phyloP scores from a whole-genome alignment of 164 flowering plant species.

The Aristolochia fimbriata region DNA sequence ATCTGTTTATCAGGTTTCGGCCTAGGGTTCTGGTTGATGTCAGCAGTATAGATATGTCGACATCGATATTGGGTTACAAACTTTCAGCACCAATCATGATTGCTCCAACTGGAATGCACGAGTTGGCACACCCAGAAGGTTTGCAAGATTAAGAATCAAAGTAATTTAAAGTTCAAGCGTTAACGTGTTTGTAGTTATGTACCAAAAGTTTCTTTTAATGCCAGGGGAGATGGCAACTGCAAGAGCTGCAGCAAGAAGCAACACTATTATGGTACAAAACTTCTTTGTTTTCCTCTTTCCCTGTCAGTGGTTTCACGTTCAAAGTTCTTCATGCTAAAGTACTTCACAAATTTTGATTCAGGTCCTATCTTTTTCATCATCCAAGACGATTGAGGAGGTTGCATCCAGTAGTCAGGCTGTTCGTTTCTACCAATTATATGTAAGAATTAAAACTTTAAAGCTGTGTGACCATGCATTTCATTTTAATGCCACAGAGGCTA shows the following conservation, averaged over 20 bases:
- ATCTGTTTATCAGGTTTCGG: slow-evolving; percentile 40
- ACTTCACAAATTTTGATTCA: slow-evolving; percentile 10
- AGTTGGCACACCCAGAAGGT: slow-evolving; percentile 95
- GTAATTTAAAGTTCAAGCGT: not conserved
- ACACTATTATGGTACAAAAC: slow-evolving; percentile 58
- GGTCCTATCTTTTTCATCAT: slow-evolving; percentile 79
- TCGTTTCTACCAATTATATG: slow-evolving; percentile 89
- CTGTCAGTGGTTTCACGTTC: not conserved
- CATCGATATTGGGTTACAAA: slow-evolving; percentile 69
- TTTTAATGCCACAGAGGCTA: not conserved
- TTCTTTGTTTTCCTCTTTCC: not conserved
- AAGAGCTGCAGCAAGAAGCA: slow-evolving; percentile 65
- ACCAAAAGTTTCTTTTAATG: not conserved
- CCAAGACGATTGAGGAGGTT: slow-evolving; percentile 84
- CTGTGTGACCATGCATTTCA: not conserved
- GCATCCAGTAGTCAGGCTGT: slow-evolving; percentile 77
- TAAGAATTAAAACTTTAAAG: slow-evolving; percentile 11
- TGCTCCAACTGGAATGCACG: slow-evolving; percentile 88
- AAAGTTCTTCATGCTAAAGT: not conserved
- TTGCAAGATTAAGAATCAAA: not conserved
- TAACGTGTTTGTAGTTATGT: not conserved
- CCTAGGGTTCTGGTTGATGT: slow-evolving; percentile 89
- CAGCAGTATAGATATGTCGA: slow-evolving; percentile 57
- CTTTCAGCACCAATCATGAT: slow-evolving; percentile 89
- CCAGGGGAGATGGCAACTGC: slow-evolving; percentile 84